Base-by-base conservation (phyloP, 306 rosid genomes). In the Carpinus fangiana region DNA sequence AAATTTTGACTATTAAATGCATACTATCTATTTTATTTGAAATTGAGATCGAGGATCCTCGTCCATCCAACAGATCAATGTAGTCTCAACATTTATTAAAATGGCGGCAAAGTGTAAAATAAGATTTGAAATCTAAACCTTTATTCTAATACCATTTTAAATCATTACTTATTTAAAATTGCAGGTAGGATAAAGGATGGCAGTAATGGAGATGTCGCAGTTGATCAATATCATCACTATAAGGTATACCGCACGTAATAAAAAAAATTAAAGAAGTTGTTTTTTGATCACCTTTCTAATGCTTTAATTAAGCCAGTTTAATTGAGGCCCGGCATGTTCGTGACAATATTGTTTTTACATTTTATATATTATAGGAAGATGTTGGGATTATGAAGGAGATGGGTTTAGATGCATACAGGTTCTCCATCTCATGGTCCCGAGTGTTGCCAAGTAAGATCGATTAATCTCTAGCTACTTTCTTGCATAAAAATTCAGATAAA, bases 401-500 rank as follows among this genome's bases (percentile, higher is more conserved):
- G 83, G 81, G 82, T 8, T 62, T 79, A 62, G 93, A 90, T 86
- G 89, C 94, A 4, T 90, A 86, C 26, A 82, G 96, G 77, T 85
- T 93, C 70, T 90, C 96, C 21, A 85, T 93, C 51, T 81, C 97
- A 4, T 93, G 97, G 96, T 72, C 97, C 6, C 85, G 94, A 88
- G 36, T 90, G 14, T 54, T 90, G 8, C 91, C 97, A 72, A 86
- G 96, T 90, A 87, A 80, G 87, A 61, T 31, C 34, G 2, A 31
- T 31, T 31, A 31, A 31, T 28, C 55, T 68, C 1, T 41, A 38
- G 45, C 26, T 55, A 7, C 21, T 55, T 55, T n/a, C 23, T 55
- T 8, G 1, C 1, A 7, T 9, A n/a, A 55, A 7, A 52, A 52
- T 52, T 14, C 56, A 52, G 56, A 18, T 13, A 16, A 52, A 52